Evolutionary conservation across 2,329 filamentous ascomycete genomes (phyloP).

Genomic region (Pestalotiopsis sp.): DNA sequence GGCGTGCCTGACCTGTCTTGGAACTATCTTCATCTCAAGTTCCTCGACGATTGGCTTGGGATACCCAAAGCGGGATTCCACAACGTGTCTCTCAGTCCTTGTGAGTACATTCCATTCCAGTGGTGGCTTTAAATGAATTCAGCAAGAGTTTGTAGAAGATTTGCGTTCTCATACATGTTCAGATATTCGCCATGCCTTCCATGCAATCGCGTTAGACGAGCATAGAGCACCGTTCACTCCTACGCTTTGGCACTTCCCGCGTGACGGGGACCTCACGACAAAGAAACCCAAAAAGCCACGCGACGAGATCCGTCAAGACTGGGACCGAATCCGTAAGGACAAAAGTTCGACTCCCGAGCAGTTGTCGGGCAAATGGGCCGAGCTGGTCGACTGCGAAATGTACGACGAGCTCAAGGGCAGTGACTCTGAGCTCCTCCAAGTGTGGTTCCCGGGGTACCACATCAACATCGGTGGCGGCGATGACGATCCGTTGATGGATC

Average conservation of each 20-base stretch:
- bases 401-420: conserved; percentile 10
- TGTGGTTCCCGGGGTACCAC: conserved; percentile 57
- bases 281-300: conserved; percentile 13
- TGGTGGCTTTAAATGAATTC: too few species aligned
- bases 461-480: conserved; percentile 51
- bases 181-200: conserved; percentile 37
- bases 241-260: conserved; percentile 50
- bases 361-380: conserved; percentile 5
- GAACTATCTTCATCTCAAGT: conserved; percentile 16
- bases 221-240: conserved; percentile 45
- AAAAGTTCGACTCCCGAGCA: not conserved
- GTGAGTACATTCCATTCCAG: conserved; percentile 12
- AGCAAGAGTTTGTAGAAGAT: too few species aligned
- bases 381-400: conserved; percentile 16
- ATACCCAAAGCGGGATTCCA: conserved; percentile 18
- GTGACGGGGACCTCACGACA: conserved; percentile 17
- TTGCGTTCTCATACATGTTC: not conserved
- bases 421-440: conserved; percentile 41
- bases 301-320: not conserved
- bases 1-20: conserved; percentile 27
- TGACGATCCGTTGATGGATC: conserved; percentile 19
- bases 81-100: conserved; percentile 16
- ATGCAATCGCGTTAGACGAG: conserved; percentile 38
- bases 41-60: conserved; percentile 17
- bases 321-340: not conserved